These are phyloP conservation scores for Helminthosporium solani DNA, from an alignment of 2,329 filamentous ascomycete species.

Conservation along the genomic window DNA sequence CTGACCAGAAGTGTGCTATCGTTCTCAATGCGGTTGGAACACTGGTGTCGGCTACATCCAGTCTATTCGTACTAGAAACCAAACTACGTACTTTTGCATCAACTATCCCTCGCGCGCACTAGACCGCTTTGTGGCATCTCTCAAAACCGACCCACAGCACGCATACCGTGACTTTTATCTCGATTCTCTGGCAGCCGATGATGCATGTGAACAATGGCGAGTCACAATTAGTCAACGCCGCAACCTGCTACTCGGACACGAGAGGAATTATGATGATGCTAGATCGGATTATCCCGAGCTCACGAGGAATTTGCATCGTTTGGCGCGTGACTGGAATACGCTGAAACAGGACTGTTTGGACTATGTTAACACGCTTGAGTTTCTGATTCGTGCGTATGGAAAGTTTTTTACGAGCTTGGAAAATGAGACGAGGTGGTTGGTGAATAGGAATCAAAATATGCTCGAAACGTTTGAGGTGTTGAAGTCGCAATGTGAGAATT, in stretches of 20 bases:
- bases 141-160: conserved; percentile 8
- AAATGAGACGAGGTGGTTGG: conserved; percentile 6
- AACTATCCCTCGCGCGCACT: conserved; percentile 19
- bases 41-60: conserved; percentile 21
- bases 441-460: conserved; percentile 9
- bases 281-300: conserved; percentile 13
- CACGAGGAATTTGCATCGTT: conserved; percentile 17
- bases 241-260: conserved; percentile 12
- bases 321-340: conserved; percentile 23
- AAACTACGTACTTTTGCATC: conserved; percentile 23
- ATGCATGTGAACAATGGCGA: conserved; percentile 23
- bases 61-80: conserved; percentile 9
- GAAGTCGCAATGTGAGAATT: conserved; percentile 20
- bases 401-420: conserved; percentile 6
- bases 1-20: conserved; percentile 19
- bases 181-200: conserved; percentile 20
- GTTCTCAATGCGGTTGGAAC: conserved; percentile 24
- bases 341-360: conserved; percentile 22
- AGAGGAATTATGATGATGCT: conserved; percentile 12
- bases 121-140: conserved; percentile 7
- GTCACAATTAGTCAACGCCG: conserved; percentile 17
- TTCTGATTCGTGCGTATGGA: conserved; percentile 15
- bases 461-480: conserved; percentile 20
- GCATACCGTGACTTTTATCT: conserved; percentile 21
- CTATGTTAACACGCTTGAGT: conserved; percentile 17